Evolutionary conservation across 1,139 yeast species (phyloP).

Genomic region (Wickerhamiella pararugosa): DNA sequence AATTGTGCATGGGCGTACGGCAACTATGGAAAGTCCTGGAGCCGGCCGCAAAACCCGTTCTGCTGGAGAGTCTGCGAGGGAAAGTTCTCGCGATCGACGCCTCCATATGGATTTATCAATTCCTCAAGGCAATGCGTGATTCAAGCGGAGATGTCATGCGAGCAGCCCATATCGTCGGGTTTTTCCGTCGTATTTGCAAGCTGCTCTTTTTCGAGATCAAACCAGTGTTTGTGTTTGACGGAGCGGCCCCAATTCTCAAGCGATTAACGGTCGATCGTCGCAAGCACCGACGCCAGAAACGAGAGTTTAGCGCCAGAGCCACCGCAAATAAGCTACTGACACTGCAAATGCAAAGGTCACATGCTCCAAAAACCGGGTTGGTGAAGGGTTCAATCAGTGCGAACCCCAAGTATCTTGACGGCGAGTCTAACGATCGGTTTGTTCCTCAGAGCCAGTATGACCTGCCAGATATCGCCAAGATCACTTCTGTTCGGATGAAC

Average conservation of each 20-base stretch:
- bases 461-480: conserved; percentile 50
- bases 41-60: conserved; percentile 81
- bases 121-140: conserved; percentile 86
- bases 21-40: conserved; percentile 88
- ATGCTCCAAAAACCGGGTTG: conserved; percentile 8
- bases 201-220: conserved; percentile 72
- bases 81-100: conserved; percentile 90
- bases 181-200: conserved; percentile 86
- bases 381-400: conserved; percentile 10
- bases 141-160: conserved; percentile 62
- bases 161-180: conserved; percentile 84
- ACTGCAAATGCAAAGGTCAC: conserved; percentile 50
- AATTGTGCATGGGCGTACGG: conserved; percentile 70
- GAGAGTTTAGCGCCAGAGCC: conserved; percentile 34
- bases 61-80: conserved; percentile 64
- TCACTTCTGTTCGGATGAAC: conserved; percentile 25
- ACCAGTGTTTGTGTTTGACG: conserved; percentile 95
- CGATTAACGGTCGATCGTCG: conserved; percentile 61
- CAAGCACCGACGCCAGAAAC: conserved; percentile 48
- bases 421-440: neutral
- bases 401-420: too few relatives aligned
- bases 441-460: conserved; percentile 62
- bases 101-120: conserved; percentile 96
- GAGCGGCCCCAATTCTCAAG: conserved; percentile 85
- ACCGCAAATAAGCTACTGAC: conserved; percentile 77